These are phyloP conservation scores for Phanerochaete sordida DNA, from an alignment of 768 basidiomycete species.

Conservation along the genomic window DNA sequence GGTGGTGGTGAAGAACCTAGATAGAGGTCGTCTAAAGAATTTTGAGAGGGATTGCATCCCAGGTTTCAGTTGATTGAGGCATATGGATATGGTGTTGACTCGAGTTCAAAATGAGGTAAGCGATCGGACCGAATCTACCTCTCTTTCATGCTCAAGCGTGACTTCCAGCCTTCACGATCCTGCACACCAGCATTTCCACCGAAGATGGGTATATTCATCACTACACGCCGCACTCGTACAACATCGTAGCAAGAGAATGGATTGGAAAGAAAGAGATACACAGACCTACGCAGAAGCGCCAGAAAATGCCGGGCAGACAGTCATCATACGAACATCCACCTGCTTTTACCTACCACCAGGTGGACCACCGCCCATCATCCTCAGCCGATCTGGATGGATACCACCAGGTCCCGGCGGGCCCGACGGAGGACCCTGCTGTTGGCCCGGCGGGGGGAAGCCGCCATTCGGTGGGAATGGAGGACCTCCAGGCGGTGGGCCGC, in stretches of 20 bases:
- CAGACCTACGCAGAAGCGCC: neutral
- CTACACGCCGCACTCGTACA: neutral
- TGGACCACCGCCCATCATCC: constrained; percentile 61
- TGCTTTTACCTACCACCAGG: constrained; percentile 14
- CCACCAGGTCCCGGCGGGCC: constrained; percentile 48
- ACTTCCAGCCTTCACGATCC: neutral
- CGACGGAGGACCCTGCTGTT: constrained; percentile 30
- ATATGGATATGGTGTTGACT: neutral
- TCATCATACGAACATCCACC: neutral
- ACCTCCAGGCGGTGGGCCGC: constrained; percentile 10
- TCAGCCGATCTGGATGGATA: constrained; percentile 82
- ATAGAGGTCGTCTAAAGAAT: constrained; percentile 1
- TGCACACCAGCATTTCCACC: neutral
- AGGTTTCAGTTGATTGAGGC: neutral
- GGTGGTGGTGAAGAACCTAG: constrained; percentile 3
- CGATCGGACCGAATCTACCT: neutral
- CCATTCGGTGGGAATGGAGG: constrained; percentile 30
- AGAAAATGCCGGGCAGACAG: neutral
- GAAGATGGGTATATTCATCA: neutral
- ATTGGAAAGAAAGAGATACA: neutral
- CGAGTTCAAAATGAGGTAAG: constrained; percentile 4
- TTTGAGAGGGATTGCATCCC: constrained; percentile 3
- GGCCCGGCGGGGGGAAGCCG: constrained; percentile 18
- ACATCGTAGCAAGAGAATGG: neutral
- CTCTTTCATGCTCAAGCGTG: neutral